These are phyloP conservation scores for Penicillium angulare DNA, from an alignment of 495 filamentous ascomycete species.

Conservation along the genomic window DNA sequence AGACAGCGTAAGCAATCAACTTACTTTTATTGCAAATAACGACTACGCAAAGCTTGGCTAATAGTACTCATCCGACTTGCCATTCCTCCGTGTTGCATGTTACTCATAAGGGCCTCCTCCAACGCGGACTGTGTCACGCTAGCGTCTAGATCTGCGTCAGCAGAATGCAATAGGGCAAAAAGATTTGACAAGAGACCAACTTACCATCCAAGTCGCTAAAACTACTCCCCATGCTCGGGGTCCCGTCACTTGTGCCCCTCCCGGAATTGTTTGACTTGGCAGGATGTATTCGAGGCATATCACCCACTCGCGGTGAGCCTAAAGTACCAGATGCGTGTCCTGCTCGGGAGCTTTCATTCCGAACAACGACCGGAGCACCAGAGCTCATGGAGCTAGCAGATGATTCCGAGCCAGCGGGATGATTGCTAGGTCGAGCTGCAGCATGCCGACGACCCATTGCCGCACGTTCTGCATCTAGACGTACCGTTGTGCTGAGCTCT, in stretches of 20 bases:
- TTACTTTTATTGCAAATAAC: slow-evolving; percentile 34
- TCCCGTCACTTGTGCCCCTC: slow-evolving; percentile 76
- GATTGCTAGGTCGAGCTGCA: slow-evolving; percentile 28
- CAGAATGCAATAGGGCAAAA: background rate
- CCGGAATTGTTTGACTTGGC: slow-evolving; percentile 48
- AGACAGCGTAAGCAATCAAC: background rate
- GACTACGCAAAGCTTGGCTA: slow-evolving; percentile 61
- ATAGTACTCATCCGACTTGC: slow-evolving; percentile 89
- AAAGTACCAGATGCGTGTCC: slow-evolving; percentile 26
- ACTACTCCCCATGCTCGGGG: slow-evolving; percentile 95
- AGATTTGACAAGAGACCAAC: slow-evolving; percentile 9
- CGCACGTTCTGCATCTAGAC: slow-evolving; percentile 44
- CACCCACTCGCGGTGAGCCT: slow-evolving; percentile 56
- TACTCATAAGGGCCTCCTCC: slow-evolving; percentile 88
- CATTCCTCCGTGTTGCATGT: slow-evolving; percentile 80
- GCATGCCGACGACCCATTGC: slow-evolving; percentile 36
- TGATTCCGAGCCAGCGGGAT: slow-evolving; percentile 58
- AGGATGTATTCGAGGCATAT: slow-evolving; percentile 57
- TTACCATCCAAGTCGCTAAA: slow-evolving; percentile 95
- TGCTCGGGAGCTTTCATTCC: slow-evolving; percentile 15
- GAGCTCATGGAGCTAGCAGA: slow-evolving; percentile 59
- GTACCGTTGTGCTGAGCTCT: slow-evolving; percentile 63
- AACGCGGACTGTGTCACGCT: slow-evolving; percentile 92
- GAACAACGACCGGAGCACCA: slow-evolving; percentile 24
- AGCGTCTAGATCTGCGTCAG: slow-evolving; percentile 59